Conservation (phyloP, 495 filamentous ascomycete genomes). For the Tuber microsphaerosporum region DNA sequence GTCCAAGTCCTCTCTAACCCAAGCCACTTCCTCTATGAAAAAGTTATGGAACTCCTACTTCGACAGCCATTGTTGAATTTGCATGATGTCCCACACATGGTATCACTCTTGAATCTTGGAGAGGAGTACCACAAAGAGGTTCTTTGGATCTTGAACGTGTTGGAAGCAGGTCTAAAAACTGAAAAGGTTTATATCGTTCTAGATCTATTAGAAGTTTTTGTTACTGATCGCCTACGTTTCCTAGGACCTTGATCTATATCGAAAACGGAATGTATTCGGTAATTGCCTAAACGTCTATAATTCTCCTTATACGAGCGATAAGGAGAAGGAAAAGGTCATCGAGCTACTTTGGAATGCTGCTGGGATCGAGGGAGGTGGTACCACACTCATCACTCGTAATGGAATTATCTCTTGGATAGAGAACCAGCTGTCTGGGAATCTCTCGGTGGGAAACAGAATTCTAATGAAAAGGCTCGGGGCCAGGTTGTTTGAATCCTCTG, state of each 20-base stretch:
- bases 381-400: slow-evolving; percentile 74
- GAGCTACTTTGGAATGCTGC: slow-evolving; percentile 66
- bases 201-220: neutral
- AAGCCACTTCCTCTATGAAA: slow-evolving; percentile 73
- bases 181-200: slow-evolving; percentile 44
- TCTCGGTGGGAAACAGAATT: slow-evolving; percentile 45
- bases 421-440: slow-evolving; percentile 47
- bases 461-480: slow-evolving; percentile 54
- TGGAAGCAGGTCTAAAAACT: slow-evolving; percentile 62
- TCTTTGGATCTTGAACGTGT: slow-evolving; percentile 70
- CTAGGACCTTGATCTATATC: slow-evolving; percentile 73
- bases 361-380: slow-evolving; percentile 68
- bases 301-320: slow-evolving; percentile 56
- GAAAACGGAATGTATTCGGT: slow-evolving; percentile 71
- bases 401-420: slow-evolving; percentile 77
- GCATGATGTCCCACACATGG: slow-evolving; percentile 68
- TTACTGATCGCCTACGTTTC: neutral
- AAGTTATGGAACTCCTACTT: slow-evolving; percentile 77
- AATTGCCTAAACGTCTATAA: slow-evolving; percentile 63
- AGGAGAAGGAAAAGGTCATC: slow-evolving; percentile 60
- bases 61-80: slow-evolving; percentile 65
- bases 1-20: slow-evolving; percentile 66
- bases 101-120: slow-evolving; percentile 59
- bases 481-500: slow-evolving; percentile 52
- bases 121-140: slow-evolving; percentile 69